These are phyloP conservation scores for Termitomyces sp. DNA, from an alignment of 768 basidiomycete species.

Conservation along the genomic window DNA sequence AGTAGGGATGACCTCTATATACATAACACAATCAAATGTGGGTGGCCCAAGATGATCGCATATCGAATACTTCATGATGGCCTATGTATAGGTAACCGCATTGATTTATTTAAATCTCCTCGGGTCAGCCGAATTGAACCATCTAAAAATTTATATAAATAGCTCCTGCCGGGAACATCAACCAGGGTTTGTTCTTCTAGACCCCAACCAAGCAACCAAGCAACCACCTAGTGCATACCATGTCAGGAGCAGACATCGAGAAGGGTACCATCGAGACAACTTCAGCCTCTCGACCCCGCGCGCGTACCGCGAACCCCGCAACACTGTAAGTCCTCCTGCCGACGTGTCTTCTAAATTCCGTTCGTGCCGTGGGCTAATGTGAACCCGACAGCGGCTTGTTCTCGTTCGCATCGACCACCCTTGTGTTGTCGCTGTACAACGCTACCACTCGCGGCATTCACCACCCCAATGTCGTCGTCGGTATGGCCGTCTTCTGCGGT, in stretches of 20 bases:
- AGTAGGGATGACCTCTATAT: no score
- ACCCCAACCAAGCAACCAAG: background rate
- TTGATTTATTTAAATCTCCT: no score
- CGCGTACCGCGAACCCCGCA: conserved; percentile 56
- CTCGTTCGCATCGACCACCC: conserved; percentile 80
- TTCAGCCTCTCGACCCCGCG: conserved; percentile 18
- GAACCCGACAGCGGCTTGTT: conserved; percentile 57
- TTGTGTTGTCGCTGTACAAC: conserved; percentile 78
- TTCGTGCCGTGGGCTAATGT: background rate
- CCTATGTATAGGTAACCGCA: no score
- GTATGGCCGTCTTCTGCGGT: conserved; percentile 84
- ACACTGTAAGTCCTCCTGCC: conserved; percentile 38
- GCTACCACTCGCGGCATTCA: conserved; percentile 48
- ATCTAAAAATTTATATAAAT: background rate
- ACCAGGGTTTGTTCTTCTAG: background rate
- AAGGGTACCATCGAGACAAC: conserved; percentile 30
- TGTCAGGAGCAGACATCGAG: conserved; percentile 28
- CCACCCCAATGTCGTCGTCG: conserved; percentile 69
- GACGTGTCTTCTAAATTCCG: background rate
- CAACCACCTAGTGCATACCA: background rate
- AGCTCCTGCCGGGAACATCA: background rate
- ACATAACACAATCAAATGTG: no score
- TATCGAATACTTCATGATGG: no score
- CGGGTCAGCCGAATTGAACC: no score
- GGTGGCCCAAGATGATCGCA: no score